These are phyloP conservation scores for Apophysomyces sp. DNA, from an alignment of 371 early-diverging fungal species.

Conservation along the genomic window DNA sequence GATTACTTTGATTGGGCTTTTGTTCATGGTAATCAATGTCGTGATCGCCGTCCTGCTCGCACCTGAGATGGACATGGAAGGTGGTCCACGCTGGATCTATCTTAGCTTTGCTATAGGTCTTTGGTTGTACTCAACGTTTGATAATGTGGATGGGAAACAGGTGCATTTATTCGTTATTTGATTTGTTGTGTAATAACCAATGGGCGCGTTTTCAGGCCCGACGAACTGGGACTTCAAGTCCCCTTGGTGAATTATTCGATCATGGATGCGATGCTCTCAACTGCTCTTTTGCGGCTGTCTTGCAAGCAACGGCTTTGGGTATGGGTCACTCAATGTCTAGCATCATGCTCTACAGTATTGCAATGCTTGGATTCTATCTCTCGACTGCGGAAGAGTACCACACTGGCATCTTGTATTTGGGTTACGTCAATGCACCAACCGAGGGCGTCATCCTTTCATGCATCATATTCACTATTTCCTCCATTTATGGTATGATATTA, in stretches of 20 bases:
- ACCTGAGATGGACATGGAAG: constrained; percentile 36
- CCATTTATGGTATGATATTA: constrained; percentile 47
- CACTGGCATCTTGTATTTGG: constrained; percentile 90
- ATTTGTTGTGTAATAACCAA: background rate
- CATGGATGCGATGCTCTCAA: constrained; percentile 95
- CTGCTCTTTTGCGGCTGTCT: constrained; percentile 81
- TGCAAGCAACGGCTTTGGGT: constrained; percentile 85
- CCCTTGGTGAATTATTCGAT: constrained; percentile 96
- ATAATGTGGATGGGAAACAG: constrained; percentile 98
- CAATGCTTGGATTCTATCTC: constrained; percentile 85
- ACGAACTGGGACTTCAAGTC: constrained; percentile 86
- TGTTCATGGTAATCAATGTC: constrained; percentile 83
- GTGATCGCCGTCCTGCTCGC: constrained; percentile 53
- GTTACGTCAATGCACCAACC: constrained; percentile 94
- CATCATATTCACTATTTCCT: constrained; percentile 69
- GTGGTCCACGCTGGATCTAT: constrained; percentile 45
- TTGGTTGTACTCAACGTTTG: constrained; percentile 96
- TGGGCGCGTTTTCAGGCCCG: constrained; percentile 72
- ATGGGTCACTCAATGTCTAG: constrained; percentile 76
- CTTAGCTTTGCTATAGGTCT: constrained; percentile 81
- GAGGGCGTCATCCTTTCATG: constrained; percentile 88
- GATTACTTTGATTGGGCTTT: constrained; percentile 94
- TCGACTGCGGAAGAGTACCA: constrained; percentile 97
- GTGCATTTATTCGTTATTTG: constrained; percentile 43
- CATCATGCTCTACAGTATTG: constrained; percentile 63